Percentiles rank a stretch among this genome's conserved stretches.
Conservation (phyloP, 805 yeast species). For the Lachancea sp. region DNA sequence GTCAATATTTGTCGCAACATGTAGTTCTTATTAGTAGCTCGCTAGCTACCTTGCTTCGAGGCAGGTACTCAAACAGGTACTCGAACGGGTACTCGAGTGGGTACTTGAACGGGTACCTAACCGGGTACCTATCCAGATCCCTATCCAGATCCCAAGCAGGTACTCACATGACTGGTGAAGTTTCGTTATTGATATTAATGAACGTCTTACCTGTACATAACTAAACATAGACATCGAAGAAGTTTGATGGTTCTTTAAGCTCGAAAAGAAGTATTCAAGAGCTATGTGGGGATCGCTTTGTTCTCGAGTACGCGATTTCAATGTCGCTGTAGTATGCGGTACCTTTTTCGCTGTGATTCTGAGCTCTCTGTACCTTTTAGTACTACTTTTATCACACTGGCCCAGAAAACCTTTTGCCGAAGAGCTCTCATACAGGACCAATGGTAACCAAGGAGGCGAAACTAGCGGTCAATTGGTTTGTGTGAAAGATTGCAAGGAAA, state of each 20-base stretch:
- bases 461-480: constrained; percentile 29
- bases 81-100: too few relatives aligned
- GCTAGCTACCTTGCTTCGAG: too few relatives aligned
- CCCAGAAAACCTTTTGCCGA: constrained; percentile 52
- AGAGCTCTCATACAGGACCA: constrained; percentile 52
- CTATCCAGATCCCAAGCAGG: not conserved
- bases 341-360: constrained; percentile 11
- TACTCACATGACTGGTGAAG: not conserved
- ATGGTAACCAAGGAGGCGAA: constrained; percentile 28
- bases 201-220: not conserved
- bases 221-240: not conserved
- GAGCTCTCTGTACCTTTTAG: constrained; percentile 33
- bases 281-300: constrained; percentile 3
- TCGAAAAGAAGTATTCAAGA: not conserved
- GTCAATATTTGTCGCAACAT: too few relatives aligned
- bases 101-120: too few relatives aligned
- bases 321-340: constrained; percentile 9
- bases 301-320: constrained; percentile 9
- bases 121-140: too few relatives aligned
- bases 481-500: constrained; percentile 11
- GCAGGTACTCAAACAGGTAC: too few relatives aligned
- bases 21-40: too few relatives aligned
- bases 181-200: not conserved
- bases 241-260: not conserved
- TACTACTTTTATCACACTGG: constrained; percentile 50